Conservation (phyloP, 2,329 filamentous ascomycete genomes). For the Aaosphaeria pasadenensis region DNA sequence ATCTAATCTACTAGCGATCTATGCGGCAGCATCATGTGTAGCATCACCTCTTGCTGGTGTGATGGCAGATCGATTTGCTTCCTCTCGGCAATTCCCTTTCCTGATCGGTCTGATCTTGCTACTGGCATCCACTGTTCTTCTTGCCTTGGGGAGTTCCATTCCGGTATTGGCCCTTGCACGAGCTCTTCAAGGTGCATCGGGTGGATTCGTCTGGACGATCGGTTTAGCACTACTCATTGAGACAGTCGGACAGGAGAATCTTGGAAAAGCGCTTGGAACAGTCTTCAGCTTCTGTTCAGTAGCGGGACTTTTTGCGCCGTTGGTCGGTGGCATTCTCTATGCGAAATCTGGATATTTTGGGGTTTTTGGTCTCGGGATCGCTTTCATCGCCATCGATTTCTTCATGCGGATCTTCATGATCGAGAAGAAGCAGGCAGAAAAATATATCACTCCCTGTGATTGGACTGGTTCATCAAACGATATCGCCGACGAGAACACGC, state of each 20-base stretch:
- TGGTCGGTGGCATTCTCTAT: conserved; percentile 60
- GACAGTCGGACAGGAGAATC: conserved; percentile 54
- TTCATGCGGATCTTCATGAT: conserved; percentile 58
- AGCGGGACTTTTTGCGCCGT: conserved; percentile 56
- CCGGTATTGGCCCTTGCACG: conserved; percentile 51
- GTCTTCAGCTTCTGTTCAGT: conserved; percentile 60
- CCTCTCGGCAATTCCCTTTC: conserved; percentile 57
- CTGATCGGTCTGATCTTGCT: conserved; percentile 54
- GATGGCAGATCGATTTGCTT: conserved; percentile 51
- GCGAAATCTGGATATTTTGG: conserved; percentile 56
- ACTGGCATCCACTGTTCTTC: conserved; percentile 53
- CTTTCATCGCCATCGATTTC: conserved; percentile 57
- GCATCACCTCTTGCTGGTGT: conserved; percentile 53
- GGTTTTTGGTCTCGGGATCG: conserved; percentile 57
- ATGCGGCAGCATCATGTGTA: conserved; percentile 52
- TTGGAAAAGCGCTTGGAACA: conserved; percentile 61
- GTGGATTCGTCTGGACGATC: conserved; percentile 59
- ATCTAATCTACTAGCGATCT: conserved; percentile 53
- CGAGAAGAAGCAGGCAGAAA: conserved; percentile 58
- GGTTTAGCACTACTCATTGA: conserved; percentile 59
- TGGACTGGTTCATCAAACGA: conserved; percentile 6
- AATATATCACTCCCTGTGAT: conserved; percentile 29
- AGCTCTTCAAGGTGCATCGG: conserved; percentile 56
- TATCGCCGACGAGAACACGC: conserved; percentile 20
- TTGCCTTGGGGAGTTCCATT: conserved; percentile 51